Evolutionary conservation across 1,284 basidiomycete species (phyloP), one percentile per base, ranked within the genome.

Genomic region (Blastosporella zonata): DNA sequence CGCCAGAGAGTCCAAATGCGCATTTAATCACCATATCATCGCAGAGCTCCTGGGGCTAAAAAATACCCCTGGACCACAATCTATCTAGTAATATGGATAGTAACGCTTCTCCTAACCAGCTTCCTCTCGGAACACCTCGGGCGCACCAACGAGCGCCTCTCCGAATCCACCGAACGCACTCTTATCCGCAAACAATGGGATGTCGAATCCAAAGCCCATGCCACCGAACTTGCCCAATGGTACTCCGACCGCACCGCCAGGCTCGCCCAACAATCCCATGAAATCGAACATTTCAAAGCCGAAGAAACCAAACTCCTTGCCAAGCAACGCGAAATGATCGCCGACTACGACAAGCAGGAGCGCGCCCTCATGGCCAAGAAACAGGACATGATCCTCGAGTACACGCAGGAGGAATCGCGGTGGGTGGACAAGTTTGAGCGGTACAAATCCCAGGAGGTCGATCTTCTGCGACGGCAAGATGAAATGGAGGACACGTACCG

Each of bases 151-250:
- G 40, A 34, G 6, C 33, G 13, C 12, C 25, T 40, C 9, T 36
- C 7, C 5, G 46, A 48, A 23, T n/a, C 34, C 5, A 34, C 7
- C n/a, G 41, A 37, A 17, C 2, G 5, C 5, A 35, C 25, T n/a
- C 39, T 39, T 13, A 3, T 22, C 20, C 40, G 40, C n/a, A 39
- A 39, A n/a, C 21, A 20, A 6, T 48, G 46, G 46, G 40, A 48
- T 7, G 22, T 6, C 17, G 46, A 48, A 5, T 23, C 21, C 2
- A 33, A 1, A 3, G 39, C 36, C 25, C 40, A 43, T 13, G 2
- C 6, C 10, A 12, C 10, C 10, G 39, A 48, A 13, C 12, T 48
- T 20, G 12, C 36, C 6, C 40, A 34, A 6, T 48, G 46, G 46
- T 20, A 47, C 38, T 20, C 31, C 12, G 46, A 47, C 8, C 46